These are phyloP conservation scores for Cornus florida DNA, from an alignment of 148 eudicot genomes.

Conservation along the genomic window DNA sequence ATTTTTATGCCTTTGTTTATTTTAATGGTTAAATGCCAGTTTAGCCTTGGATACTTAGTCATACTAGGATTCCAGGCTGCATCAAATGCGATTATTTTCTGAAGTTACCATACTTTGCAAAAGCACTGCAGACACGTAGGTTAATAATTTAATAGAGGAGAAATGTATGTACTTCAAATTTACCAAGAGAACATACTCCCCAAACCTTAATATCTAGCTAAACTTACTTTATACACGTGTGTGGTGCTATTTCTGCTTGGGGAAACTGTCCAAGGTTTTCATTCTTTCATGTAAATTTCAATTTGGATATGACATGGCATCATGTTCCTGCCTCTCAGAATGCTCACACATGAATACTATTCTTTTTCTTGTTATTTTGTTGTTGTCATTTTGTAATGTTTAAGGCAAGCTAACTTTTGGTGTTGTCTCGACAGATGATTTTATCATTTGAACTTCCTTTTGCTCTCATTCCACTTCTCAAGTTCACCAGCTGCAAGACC, in stretches of 20 bases:
- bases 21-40: too few relatives aligned
- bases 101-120: background rate
- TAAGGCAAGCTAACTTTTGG: conserved; percentile 9
- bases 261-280: background rate
- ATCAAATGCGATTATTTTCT: background rate
- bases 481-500: conserved; percentile 93
- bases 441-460: conserved; percentile 97
- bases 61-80: background rate
- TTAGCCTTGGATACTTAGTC: background rate
- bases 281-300: background rate
- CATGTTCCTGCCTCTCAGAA: background rate
- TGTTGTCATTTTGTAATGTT: background rate
- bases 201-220: background rate
- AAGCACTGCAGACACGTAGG: too few relatives aligned
- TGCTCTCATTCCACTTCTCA: conserved; percentile 97
- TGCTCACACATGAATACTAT: background rate
- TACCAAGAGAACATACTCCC: background rate
- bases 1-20: too few relatives aligned
- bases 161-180: background rate
- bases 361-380: background rate
- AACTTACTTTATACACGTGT: background rate
- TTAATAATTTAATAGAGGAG: background rate
- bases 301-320: background rate
- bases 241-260: background rate
- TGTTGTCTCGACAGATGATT: conserved; percentile 70